Evolutionary conservation across 768 basidiomycete species (phyloP), one percentile per base, ranked within the genome.

Genomic region (Leccinum incarnatum): DNA sequence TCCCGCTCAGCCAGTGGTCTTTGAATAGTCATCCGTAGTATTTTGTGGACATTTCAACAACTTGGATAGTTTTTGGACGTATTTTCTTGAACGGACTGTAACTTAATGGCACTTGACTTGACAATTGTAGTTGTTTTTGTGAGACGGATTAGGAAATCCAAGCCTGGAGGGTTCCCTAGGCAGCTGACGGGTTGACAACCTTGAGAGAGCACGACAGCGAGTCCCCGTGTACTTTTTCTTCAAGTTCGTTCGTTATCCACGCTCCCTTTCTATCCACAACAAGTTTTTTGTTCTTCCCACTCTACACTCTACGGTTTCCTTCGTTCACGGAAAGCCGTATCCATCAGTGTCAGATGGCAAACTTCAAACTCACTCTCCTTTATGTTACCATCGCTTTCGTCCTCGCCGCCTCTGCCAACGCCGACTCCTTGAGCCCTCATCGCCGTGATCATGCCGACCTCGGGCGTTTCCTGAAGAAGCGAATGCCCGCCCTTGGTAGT

Each of bases 1-100:
- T 98, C 17, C 67, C 85, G 2, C 72, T 98, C 55, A 83, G 79
- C 61, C 74, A 74, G 62, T 98, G 96, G 96, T 79, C 82, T 36
- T 72, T 92, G 62, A 87, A 81, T 30, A 94, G 91, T 70, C 93
- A 95, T 73, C 68, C 73, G 0, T 73, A 73, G 58, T 54, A 49
- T 49, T 48, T 46, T 59, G 27, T n/a, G 34, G 51, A 57, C 47
- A n/a, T 40, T 65, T 45, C 21, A 50, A 23, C 29, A 5, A 27
- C n/a, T 23, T 25, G 34, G 57, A 54, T 42, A 23, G 10, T 49
- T 52, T 21, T 54, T 49, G 60, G 46, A 60, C 55, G 5, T 48
- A 10, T 32, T 45, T 32, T 56, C 19, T 45, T 51, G 51, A 50
- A 54, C 47, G 50, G 51, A 59, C 57, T 56, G 19, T 45, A 45